Base-by-base conservation (phyloP, 148 eudicot genomes). In the Heliosperma pusillum region DNA sequence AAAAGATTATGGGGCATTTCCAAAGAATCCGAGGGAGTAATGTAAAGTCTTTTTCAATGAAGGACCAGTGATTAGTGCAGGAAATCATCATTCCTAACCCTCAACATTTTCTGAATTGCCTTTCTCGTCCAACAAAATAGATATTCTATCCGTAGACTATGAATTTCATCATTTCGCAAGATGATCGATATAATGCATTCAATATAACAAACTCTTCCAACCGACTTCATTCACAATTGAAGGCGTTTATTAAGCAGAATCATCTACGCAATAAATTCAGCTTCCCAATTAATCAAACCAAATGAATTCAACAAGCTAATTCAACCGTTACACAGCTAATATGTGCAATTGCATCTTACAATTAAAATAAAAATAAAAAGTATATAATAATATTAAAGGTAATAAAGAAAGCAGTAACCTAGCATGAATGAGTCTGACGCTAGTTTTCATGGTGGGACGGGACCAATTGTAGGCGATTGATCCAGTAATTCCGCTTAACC, bases 381-480 rank as follows among this genome's bases (percentile, higher is more conserved):
- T 1, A 29, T 3, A 27, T 13, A 69, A 0, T 26, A 26, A 77
- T 0, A 52, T 2, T 4, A 53, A 30, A 11, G 12, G 6, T 7
- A 67, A 26, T 33, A 0, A 9, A 33, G 55, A 15, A n/a, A 7
- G 1, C 3, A 12, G 17, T 22, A 82, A 91, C 97, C 97, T 91
- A 42, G 93, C 97, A 40, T 91, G 97, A 70, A 91, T 91, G 69
- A 91, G 80, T 78, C 80, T 82, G 67, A 91, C 97, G 78, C 97
- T 91, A 74, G 97, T 89, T 79, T 91, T 89, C 97, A 91, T 91
- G 70, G 84, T 83, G 10, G 97, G 93, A 27, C 89, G 91, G 81
- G 97, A 89, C 97, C 97, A 91, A 82, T 91, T 91, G 75, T 91
- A 89, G 2, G 93, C 97, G 27, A 91, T 59, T 7, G 97, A 91